These are phyloP conservation scores for Bolboschoenus planiculmis DNA, from an alignment of 176 grass and related monocot genomes.

Conservation along the genomic window DNA sequence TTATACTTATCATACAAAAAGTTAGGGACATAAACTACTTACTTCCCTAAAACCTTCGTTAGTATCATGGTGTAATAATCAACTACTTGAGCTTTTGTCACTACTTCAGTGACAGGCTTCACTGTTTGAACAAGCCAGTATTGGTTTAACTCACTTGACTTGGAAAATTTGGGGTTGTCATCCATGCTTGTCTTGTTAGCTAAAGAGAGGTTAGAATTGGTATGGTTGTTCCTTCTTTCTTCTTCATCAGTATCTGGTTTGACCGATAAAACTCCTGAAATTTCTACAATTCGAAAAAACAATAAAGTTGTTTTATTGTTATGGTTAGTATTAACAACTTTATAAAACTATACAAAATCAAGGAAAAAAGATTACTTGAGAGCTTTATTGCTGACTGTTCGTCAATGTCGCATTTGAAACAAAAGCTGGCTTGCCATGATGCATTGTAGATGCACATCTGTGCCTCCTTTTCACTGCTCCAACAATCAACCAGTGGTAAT, in stretches of 20 bases:
- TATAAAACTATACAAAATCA: neutral
- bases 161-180: slow-evolving; percentile 16
- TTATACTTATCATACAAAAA: slow-evolving; percentile 15
- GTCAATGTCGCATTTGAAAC: slow-evolving; percentile 68
- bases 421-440: slow-evolving; percentile 50
- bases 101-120: slow-evolving; percentile 74
- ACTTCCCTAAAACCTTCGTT: slow-evolving; percentile 74
- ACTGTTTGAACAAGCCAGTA: slow-evolving; percentile 75
- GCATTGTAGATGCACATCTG: slow-evolving; percentile 75
- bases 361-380: slow-evolving; percentile 43
- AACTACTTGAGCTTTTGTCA: slow-evolving; percentile 83
- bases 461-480: slow-evolving; percentile 51
- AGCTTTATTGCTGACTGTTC: slow-evolving; percentile 44
- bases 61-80: slow-evolving; percentile 71
- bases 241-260: slow-evolving; percentile 33
- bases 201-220: neutral
- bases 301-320: neutral
- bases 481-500: slow-evolving; percentile 9
- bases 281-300: slow-evolving; percentile 34
- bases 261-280: slow-evolving; percentile 54
- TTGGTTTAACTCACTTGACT: slow-evolving; percentile 38
- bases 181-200: slow-evolving; percentile 24
- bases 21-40: slow-evolving; percentile 23
- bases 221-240: slow-evolving; percentile 31
- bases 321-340: slow-evolving; percentile 1